These are phyloP conservation scores for Kwoniella europaea DNA, from an alignment of 768 basidiomycete genomes.

Conservation along the genomic window DNA sequence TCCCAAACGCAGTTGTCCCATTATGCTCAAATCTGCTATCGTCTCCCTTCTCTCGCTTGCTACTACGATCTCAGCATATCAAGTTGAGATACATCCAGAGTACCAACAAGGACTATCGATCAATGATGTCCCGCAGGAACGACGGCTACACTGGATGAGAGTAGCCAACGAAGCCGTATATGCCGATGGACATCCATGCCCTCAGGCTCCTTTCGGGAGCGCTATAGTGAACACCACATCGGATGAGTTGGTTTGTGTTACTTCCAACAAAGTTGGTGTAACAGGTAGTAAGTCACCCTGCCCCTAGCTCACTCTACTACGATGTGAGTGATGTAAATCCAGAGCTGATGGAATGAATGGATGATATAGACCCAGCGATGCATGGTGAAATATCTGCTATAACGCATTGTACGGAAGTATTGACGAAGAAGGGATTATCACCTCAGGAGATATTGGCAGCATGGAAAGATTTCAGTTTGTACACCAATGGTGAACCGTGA, in stretches of 20 bases:
- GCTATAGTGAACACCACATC: constrained; percentile 50
- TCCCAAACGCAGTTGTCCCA: too few relatives aligned
- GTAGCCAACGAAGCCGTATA: constrained; percentile 42
- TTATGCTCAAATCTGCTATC: too few relatives aligned
- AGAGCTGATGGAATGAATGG: background rate
- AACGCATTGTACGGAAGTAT: constrained; percentile 45
- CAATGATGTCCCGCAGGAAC: constrained; percentile 36
- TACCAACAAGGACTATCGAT: constrained; percentile 35
- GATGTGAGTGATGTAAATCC: background rate
- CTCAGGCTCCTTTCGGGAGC: constrained; percentile 42
- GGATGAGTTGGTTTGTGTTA: constrained; percentile 47
- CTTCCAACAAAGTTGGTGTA: constrained; percentile 40
- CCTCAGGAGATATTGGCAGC: constrained; percentile 42
- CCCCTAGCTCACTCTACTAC: background rate
- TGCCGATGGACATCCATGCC: constrained; percentile 46
- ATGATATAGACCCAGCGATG: constrained; percentile 37
- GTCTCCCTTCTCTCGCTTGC: too few relatives aligned
- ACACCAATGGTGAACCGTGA: constrained; percentile 53
- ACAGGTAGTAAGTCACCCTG: constrained; percentile 38
- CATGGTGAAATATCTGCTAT: constrained; percentile 50
- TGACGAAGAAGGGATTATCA: constrained; percentile 31
- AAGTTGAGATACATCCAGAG: constrained; percentile 41
- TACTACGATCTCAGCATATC: constrained; percentile 14
- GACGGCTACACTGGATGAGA: constrained; percentile 38
- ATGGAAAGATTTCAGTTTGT: constrained; percentile 45